phyloP scores from a whole-genome alignment of 148 eudicot genomes.

The Cornus florida region DNA sequence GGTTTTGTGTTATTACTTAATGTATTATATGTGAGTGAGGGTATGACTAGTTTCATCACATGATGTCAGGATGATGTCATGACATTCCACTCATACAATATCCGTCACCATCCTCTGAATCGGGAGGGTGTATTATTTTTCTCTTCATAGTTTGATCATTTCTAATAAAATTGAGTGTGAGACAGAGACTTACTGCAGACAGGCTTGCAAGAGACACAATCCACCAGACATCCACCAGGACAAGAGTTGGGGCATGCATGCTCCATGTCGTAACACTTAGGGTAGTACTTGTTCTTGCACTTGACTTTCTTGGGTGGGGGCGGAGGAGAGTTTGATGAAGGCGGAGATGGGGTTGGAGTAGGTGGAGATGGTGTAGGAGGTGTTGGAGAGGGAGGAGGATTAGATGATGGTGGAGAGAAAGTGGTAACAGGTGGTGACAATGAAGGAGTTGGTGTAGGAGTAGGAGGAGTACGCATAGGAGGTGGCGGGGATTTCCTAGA shows the following conservation, averaged over 20 bases:
- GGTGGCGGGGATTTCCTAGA: not conserved
- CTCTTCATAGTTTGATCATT: no score
- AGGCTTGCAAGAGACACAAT: slow-evolving; percentile 40
- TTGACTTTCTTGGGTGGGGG: slow-evolving; percentile 32
- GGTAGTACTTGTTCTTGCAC: slow-evolving; percentile 29
- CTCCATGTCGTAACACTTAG: slow-evolving; percentile 31
- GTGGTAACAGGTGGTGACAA: slow-evolving; percentile 7
- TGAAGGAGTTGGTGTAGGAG: not conserved
- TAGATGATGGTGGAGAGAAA: slow-evolving; percentile 8
- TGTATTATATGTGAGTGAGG: no score
- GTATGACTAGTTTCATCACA: no score
- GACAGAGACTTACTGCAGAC: slow-evolving; percentile 35
- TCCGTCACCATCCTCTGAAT: no score
- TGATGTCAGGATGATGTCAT: no score
- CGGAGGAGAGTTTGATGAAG: not conserved
- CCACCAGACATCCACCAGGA: slow-evolving; percentile 39
- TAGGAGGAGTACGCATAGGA: not conserved
- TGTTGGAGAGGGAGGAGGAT: slow-evolving; percentile 2
- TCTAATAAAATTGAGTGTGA: no score
- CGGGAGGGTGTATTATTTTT: no score
- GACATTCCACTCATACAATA: no score
- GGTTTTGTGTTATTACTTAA: no score
- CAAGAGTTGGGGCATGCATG: slow-evolving; percentile 37
- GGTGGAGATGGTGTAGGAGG: slow-evolving; percentile 14
- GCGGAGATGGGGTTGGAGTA: slow-evolving; percentile 3